Evolutionary conservation across 2,329 filamentous ascomycete genomes (phyloP).

Genomic region (Ophiostoma quercus): DNA sequence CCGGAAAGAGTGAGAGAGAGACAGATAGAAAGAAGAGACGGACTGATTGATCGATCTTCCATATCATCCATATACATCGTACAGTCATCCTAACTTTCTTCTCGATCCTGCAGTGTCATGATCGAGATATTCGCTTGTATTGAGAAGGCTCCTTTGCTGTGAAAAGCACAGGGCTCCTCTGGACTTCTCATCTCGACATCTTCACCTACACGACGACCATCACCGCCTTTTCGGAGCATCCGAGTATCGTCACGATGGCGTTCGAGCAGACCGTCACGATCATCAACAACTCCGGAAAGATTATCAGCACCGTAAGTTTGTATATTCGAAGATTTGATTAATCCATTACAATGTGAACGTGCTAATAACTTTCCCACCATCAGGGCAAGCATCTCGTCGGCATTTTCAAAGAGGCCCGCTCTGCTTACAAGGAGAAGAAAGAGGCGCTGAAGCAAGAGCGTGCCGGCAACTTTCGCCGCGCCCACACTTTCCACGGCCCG

Average conservation of each 20-base stretch:
- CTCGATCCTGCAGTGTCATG: not conserved
- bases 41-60: not conserved
- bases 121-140: not conserved
- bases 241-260: slow-evolving; percentile 35
- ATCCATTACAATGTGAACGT: too few relatives aligned
- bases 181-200: not conserved
- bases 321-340: not conserved
- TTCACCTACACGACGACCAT: not conserved
- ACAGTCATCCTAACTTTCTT: not conserved
- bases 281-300: slow-evolving; percentile 84
- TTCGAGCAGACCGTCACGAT: slow-evolving; percentile 74
- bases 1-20: not conserved
- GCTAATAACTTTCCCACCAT: not conserved
- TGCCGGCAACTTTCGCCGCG: slow-evolving; percentile 46
- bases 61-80: not conserved
- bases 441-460: slow-evolving; percentile 62
- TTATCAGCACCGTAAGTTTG: slow-evolving; percentile 72
- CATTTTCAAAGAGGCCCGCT: slow-evolving; percentile 88
- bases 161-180: slow-evolving; percentile 1
- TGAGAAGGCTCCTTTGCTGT: slow-evolving; percentile 7
- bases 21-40: not conserved
- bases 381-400: slow-evolving; percentile 85
- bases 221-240: not conserved
- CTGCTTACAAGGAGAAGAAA: slow-evolving; percentile 69
- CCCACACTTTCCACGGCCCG: slow-evolving; percentile 44